These are phyloP conservation scores for Podaxis pistillaris DNA, from an alignment of 768 basidiomycete species.

Conservation along the genomic window DNA sequence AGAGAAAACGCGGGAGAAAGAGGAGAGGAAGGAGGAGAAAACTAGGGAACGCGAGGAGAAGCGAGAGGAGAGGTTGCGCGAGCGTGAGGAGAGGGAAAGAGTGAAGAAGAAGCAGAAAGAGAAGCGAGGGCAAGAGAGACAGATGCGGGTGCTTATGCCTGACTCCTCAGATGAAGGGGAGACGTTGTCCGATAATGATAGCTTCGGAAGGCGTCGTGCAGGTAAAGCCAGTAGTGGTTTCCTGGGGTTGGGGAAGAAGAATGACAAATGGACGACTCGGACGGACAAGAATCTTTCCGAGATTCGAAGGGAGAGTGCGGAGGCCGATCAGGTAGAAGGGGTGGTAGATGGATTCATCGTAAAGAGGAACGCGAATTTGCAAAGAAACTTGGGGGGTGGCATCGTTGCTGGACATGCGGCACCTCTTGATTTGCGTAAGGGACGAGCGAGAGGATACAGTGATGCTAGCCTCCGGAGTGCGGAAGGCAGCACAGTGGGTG, in stretches of 20 bases:
- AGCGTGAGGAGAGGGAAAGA: slow-evolving; percentile 13
- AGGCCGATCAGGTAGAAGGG: slow-evolving; percentile 16
- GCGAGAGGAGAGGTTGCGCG: slow-evolving; percentile 5
- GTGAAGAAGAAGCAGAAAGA: background rate
- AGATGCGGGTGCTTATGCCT: background rate
- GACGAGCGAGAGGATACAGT: background rate
- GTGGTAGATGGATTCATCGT: slow-evolving; percentile 5
- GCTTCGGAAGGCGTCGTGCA: slow-evolving; percentile 1
- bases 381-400: slow-evolving; percentile 11
- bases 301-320: slow-evolving; percentile 17
- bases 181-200: background rate
- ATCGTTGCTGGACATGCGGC: background rate
- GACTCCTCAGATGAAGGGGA: background rate
- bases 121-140: background rate
- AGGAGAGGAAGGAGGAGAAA: slow-evolving; percentile 1
- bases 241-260: slow-evolving; percentile 6
- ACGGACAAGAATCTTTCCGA: slow-evolving; percentile 25
- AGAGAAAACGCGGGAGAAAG: background rate
- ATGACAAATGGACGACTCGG: slow-evolving; percentile 22
- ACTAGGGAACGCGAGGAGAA: background rate
- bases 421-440: background rate
- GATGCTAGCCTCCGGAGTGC: background rate
- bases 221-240: background rate
- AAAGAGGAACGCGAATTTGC: slow-evolving; percentile 5
- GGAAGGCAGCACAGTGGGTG: background rate